Base-by-base conservation (phyloP, 805 yeast genomes). In the Metschnikowia cerradonensis region DNA sequence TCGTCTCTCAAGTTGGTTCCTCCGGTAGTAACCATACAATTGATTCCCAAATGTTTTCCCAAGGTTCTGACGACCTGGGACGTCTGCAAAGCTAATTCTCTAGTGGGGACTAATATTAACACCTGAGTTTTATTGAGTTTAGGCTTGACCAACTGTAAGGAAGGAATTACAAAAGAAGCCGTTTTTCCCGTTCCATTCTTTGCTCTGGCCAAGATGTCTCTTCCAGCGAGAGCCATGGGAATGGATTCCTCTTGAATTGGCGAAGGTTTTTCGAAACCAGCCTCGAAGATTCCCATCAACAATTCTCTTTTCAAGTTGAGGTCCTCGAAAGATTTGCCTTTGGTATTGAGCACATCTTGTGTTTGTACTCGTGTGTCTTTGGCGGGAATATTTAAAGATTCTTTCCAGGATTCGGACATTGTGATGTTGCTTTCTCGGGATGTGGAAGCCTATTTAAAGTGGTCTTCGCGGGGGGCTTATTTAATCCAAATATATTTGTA, bases 171-270 rank as follows among this genome's bases (percentile, higher is more conserved):
- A 68, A 94, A 94, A 6, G 99, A 96, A 1, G 98, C 99, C 7
- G 99, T 94, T 67, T 94, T 94, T 63, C 99, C 99, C 0, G 99
- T 94, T 56, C 99, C 99, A 71, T 94, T 94, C 68, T 94, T 94
- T 41, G 99, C 98, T 73, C 99, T 82, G 14, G 99, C 99, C 56
- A 94, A 79, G 53, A 94, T 87, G 70, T 94, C 99, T 72, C 96
- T 84, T 47, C 98, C 98, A 50, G 94, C 86, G 41, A 94, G 78
- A 0, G 97, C 97, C 63, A 90, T 89, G 2, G 99, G 99, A 51
- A 94, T 94, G 6, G 96, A 82, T 68, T 91, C 98, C 71, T 92
- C 97, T 71, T 94, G 99, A 66, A 94, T 90, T 17, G 99, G 99
- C 31, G 96, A 88, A 5, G 99, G 99, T 65, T 88, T 90, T 68